Evolutionary conservation across 2,329 filamentous ascomycete genomes (phyloP).

Genomic region (Botrytis fragariae): DNA sequence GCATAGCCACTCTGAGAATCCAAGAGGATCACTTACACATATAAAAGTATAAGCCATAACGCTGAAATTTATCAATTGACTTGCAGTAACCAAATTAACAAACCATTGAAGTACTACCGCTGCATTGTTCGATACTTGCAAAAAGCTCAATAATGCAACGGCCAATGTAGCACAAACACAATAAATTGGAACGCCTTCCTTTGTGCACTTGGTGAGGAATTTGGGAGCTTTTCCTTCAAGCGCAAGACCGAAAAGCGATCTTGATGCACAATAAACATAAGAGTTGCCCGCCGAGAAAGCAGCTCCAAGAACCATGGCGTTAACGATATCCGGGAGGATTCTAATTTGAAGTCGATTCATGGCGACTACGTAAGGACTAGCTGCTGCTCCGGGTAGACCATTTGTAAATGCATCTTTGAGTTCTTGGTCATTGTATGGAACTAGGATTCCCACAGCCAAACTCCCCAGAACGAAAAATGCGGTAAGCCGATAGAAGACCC

Average conservation of each 20-base stretch:
- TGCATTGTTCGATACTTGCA: conserved; percentile 56
- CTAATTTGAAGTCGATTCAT: conserved; percentile 50
- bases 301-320: conserved; percentile 54
- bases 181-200: conserved; percentile 54
- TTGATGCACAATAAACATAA: conserved; percentile 40
- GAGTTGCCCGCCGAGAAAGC: conserved; percentile 56
- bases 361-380: conserved; percentile 50
- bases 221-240: conserved; percentile 51
- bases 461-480: conserved; percentile 59
- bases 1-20: neutral
- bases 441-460: conserved; percentile 59
- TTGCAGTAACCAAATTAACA: conserved; percentile 55
- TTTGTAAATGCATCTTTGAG: conserved; percentile 43
- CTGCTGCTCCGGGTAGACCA: conserved; percentile 47
- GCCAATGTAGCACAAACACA: conserved; percentile 54
- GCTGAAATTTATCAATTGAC: conserved; percentile 53
- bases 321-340: conserved; percentile 52
- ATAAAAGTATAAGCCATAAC: conserved; percentile 55
- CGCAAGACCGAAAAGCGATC: conserved; percentile 52
- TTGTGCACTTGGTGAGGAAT: conserved; percentile 50
- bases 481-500: conserved; percentile 60
- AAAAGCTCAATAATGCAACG: conserved; percentile 59
- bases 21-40: neutral
- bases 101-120: conserved; percentile 62
- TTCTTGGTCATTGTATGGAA: conserved; percentile 50